A percentile compares a stretch with the other conserved stretches of the same genome.
phyloP scores from a whole-genome alignment of 2,329 filamentous ascomycete genomes.

The Pseudogymnoascus sp. region DNA sequence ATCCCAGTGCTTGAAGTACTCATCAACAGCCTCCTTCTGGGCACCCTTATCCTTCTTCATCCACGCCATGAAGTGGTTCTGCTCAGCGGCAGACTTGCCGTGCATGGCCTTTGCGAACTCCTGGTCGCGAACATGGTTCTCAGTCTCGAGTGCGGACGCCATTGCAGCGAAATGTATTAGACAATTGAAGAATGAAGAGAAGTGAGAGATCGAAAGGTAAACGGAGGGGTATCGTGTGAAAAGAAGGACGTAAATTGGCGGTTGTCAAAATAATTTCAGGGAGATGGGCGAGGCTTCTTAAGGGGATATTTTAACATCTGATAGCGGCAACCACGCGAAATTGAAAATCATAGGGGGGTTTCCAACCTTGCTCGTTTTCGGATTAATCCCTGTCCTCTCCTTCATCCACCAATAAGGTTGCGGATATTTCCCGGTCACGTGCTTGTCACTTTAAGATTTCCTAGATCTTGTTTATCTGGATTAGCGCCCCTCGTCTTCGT shows the following conservation, averaged over 20 bases:
- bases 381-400: constrained; percentile 5
- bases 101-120: constrained; percentile 87
- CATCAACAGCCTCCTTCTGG: constrained; percentile 74
- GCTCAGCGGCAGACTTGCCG: constrained; percentile 57
- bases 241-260: constrained; percentile 4
- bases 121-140: constrained; percentile 80
- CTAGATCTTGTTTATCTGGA: constrained; percentile 2
- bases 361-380: constrained; percentile 2
- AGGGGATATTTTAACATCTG: constrained; percentile 10
- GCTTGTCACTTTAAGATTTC: neutral
- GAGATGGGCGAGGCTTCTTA: constrained; percentile 3
- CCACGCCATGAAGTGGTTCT: constrained; percentile 75
- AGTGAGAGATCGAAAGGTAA: neutral
- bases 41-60: constrained; percentile 72
- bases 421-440: neutral
- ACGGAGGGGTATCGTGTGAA: constrained; percentile 1
- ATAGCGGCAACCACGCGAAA: constrained; percentile 10
- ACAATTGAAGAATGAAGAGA: neutral
- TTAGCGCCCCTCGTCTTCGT: constrained; percentile 3
- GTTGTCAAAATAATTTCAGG: constrained; percentile 5
- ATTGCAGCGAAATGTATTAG: neutral
- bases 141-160: constrained; percentile 56
- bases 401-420: neutral
- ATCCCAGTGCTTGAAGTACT: constrained; percentile 97
- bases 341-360: constrained; percentile 3